A percentile compares a stretch with the other conserved stretches of the same genome.
These are phyloP conservation scores for Sarcodon aspratus DNA, from an alignment of 768 basidiomycete genomes.

Conservation along the genomic window DNA sequence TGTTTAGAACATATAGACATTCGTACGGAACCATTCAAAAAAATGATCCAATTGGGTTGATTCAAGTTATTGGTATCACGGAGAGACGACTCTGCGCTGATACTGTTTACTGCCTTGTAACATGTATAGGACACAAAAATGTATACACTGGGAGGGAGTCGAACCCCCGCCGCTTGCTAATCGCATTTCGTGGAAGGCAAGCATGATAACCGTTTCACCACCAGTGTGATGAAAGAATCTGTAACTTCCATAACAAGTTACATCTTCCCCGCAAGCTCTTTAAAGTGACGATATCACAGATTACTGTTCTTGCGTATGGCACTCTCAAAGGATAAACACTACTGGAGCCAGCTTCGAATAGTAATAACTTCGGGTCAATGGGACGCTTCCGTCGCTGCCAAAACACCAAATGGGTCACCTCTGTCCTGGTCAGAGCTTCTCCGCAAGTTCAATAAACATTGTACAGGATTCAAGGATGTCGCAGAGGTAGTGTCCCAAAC, in stretches of 20 bases:
- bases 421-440: slow-evolving; percentile 72
- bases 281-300: not conserved
- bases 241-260: too few species aligned
- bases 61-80: too few species aligned
- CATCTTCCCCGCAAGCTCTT: too few species aligned
- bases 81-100: too few species aligned
- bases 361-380: slow-evolving; percentile 69
- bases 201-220: slow-evolving; percentile 23
- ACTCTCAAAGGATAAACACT: slow-evolving; percentile 57
- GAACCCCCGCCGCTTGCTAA: slow-evolving; percentile 13
- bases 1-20: too few species aligned
- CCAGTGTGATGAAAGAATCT: slow-evolving; percentile 6
- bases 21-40: too few species aligned
- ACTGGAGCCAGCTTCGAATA: slow-evolving; percentile 64
- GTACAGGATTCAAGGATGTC: slow-evolving; percentile 44
- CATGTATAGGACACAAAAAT: too few species aligned
- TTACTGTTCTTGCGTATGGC: slow-evolving; percentile 18
- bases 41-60: too few species aligned
- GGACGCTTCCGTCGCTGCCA: slow-evolving; percentile 51
- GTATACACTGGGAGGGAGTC: too few species aligned
- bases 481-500: slow-evolving; percentile 60
- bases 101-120: too few species aligned
- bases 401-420: slow-evolving; percentile 34
- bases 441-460: slow-evolving; percentile 83
- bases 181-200: slow-evolving; percentile 16